phyloP scores from a whole-genome alignment of 2,329 filamentous ascomycete genomes.

The Epichloe glyceriae region DNA sequence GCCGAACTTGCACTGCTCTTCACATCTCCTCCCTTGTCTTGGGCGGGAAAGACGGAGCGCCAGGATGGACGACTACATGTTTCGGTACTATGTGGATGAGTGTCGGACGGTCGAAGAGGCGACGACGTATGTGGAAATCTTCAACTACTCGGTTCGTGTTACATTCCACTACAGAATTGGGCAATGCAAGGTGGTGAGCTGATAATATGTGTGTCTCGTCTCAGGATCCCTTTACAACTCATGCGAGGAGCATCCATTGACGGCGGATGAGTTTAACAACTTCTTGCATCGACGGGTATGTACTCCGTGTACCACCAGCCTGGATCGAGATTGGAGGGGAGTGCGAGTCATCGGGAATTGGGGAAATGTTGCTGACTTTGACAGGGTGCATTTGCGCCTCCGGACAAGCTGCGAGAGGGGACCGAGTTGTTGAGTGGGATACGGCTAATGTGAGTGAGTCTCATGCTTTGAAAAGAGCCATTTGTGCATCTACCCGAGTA shows the following conservation, averaged over 20 bases:
- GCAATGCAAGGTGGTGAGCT: too few relatives aligned
- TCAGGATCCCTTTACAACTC: conserved; percentile 37
- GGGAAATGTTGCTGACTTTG: neutral
- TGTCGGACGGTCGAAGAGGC: conserved; percentile 37
- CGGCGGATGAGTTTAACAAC: conserved; percentile 43
- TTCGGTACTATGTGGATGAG: conserved; percentile 32
- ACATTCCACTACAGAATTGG: neutral
- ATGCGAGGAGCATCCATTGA: conserved; percentile 37
- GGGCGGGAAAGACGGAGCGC: neutral
- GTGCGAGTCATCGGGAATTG: neutral
- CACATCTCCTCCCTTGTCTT: neutral
- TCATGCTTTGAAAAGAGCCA: neutral
- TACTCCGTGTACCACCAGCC: conserved; percentile 1
- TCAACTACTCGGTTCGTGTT: conserved; percentile 42
- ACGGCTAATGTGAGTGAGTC: conserved; percentile 37
- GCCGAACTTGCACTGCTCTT: neutral
- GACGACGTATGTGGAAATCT: conserved; percentile 44
- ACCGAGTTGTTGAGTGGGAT: conserved; percentile 36
- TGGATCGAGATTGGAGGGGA: neutral
- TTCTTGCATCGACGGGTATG: conserved; percentile 38
- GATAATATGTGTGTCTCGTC: neutral
- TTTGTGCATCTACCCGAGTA: neutral
- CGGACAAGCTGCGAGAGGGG: conserved; percentile 26
- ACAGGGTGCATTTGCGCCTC: conserved; percentile 41
- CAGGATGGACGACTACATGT: conserved; percentile 47